A percentile compares a stretch with the other conserved stretches of the same genome.
phyloP scores from a whole-genome alignment of 129 eudicot species.

The Daucus carota region DNA sequence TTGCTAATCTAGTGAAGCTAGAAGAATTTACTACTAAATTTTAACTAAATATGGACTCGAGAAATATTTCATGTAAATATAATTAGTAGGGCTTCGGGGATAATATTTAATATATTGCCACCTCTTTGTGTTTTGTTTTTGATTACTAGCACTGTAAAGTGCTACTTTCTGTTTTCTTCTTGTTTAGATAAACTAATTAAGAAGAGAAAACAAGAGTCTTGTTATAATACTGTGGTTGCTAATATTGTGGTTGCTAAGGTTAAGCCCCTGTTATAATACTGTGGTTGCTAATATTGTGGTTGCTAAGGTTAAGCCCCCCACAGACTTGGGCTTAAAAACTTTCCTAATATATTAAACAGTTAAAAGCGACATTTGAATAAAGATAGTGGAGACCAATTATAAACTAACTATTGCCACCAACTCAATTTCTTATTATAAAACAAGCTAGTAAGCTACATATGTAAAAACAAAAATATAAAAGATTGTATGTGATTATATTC shows the following conservation, averaged over 20 bases:
- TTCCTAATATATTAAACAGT: not conserved
- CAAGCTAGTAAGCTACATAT: not conserved
- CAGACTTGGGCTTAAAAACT: slow-evolving; percentile 33
- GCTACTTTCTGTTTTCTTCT: not conserved
- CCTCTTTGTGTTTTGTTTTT: slow-evolving; percentile 7
- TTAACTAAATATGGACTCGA: too few relatives aligned
- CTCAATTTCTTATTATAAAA: not conserved
- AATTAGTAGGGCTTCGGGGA: too few relatives aligned
- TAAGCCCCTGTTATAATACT: slow-evolving; percentile 36
- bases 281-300: not conserved
- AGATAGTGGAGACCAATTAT: slow-evolving; percentile 80
- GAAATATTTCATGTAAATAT: too few relatives aligned
- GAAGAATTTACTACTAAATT: too few relatives aligned
- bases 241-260: too few relatives aligned
- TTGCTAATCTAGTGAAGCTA: too few relatives aligned
- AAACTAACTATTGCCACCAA: not conserved
- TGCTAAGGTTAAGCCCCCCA: slow-evolving; percentile 60
- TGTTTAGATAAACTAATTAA: not conserved
- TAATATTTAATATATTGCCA: slow-evolving; percentile 17
- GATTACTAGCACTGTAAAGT: slow-evolving; percentile 19
- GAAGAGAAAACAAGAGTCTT: slow-evolving; percentile 24
- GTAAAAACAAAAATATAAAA: too few relatives aligned
- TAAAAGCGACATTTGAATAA: slow-evolving; percentile 28
- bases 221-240: not conserved
- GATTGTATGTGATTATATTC: too few relatives aligned